Conservation (phyloP, 192 early-diverging fungal species). For the Linderina pennispora region DNA sequence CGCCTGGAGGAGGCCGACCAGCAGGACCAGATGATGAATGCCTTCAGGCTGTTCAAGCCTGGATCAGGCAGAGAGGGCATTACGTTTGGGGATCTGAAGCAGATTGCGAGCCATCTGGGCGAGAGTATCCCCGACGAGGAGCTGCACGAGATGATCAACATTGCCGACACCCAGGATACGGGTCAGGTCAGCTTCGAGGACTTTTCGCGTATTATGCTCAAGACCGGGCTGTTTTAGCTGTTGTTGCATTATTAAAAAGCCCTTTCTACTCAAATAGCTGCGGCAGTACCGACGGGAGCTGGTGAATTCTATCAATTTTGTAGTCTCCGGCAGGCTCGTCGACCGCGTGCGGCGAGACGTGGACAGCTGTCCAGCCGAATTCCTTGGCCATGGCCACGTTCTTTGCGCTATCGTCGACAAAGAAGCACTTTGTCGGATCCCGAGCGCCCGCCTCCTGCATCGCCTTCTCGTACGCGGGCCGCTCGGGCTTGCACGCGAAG, state of each 20-base stretch:
- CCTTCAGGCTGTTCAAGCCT: constrained; percentile 78
- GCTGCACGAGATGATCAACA: constrained; percentile 59
- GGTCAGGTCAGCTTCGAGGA: constrained; percentile 60
- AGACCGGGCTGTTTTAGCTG: constrained; percentile 50
- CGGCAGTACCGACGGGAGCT: constrained; percentile 57
- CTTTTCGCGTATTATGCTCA: constrained; percentile 58
- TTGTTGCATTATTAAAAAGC: constrained; percentile 3
- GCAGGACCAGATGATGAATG: constrained; percentile 63
- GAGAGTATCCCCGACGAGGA: constrained; percentile 62
- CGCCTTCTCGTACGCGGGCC: constrained; percentile 48
- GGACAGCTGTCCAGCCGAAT: constrained; percentile 48
- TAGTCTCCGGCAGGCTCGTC: constrained; percentile 45
- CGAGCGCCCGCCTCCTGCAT: constrained; percentile 62
- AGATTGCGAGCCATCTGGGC: constrained; percentile 56
- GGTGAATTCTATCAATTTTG: constrained; percentile 55
- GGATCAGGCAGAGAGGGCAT: constrained; percentile 51
- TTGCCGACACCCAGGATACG: constrained; percentile 57
- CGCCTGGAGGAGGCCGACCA: constrained; percentile 46
- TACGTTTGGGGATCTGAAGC: constrained; percentile 67
- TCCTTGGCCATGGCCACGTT: constrained; percentile 58
- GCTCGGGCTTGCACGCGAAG: constrained; percentile 71
- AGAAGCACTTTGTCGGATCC: constrained; percentile 55
- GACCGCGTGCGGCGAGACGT: constrained; percentile 35
- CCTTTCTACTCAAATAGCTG: constrained; percentile 38
- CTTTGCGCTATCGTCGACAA: constrained; percentile 67